A percentile compares a stretch with the other conserved stretches of the same genome.
phyloP scores from a whole-genome alignment of 169 alveolate species.

The Babesia bovis region DNA sequence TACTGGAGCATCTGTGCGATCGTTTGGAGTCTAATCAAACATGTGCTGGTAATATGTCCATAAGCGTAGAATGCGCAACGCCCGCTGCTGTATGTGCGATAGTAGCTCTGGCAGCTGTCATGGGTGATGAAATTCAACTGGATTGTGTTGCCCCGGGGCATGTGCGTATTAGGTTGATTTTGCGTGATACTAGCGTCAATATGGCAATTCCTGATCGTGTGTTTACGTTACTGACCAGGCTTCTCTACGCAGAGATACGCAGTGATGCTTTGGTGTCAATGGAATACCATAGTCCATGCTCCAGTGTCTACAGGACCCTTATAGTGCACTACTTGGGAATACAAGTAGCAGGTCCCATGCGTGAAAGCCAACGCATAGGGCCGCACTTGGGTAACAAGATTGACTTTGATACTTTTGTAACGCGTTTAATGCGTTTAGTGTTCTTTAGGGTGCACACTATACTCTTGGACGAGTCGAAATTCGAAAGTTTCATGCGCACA shows the following conservation, averaged over 20 bases:
- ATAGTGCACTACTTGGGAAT: conserved; percentile 21
- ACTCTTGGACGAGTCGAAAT: conserved; percentile 24
- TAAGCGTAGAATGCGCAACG: not conserved
- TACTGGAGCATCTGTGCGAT: conserved; percentile 4
- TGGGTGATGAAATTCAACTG: not conserved
- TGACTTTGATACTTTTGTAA: not conserved
- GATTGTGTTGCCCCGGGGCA: not conserved
- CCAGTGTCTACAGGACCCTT: conserved; percentile 27
- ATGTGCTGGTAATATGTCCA: conserved; percentile 10
- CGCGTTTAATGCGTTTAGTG: conserved; percentile 31
- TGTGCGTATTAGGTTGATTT: not conserved
- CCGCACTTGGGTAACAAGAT: not conserved
- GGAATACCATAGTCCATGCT: conserved; percentile 30
- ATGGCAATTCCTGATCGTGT: too few species aligned
- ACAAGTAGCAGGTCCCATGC: conserved; percentile 9
- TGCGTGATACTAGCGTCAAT: too few species aligned
- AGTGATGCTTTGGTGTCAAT: conserved; percentile 28
- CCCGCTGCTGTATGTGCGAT: not conserved
- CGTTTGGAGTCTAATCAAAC: not conserved
- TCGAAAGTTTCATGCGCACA: conserved; percentile 31
- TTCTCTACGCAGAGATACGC: conserved; percentile 34
- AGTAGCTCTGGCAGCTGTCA: conserved; percentile 11
- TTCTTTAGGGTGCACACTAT: conserved; percentile 33
- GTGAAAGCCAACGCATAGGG: not conserved
- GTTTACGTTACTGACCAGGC: not conserved